Conservation (phyloP, 169 alveolate genomes). For the Cryptosporidium muris region DNA sequence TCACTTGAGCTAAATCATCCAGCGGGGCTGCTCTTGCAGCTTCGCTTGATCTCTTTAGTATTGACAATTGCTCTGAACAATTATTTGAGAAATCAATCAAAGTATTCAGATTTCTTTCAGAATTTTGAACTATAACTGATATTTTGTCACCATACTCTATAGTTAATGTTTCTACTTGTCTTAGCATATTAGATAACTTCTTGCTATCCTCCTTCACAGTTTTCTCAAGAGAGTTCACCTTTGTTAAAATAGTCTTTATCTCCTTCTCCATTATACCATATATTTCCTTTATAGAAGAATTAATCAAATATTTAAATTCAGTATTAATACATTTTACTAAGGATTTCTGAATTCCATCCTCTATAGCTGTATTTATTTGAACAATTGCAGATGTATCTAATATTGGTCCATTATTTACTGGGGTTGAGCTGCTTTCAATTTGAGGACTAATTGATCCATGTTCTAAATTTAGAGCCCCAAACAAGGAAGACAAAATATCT, state of each 20-base stretch:
- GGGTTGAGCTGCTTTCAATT: background rate
- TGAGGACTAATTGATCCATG: background rate
- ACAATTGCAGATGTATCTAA: background rate
- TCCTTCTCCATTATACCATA: constrained; percentile 9
- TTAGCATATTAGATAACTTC: background rate
- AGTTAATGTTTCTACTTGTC: constrained; percentile 11
- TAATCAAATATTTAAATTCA: constrained; percentile 5
- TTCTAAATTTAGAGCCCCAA: constrained; percentile 21
- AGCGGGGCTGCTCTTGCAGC: constrained; percentile 1
- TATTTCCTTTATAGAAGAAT: background rate
- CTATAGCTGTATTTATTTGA: background rate
- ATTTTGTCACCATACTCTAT: background rate
- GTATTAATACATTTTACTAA: background rate
- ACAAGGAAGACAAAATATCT: constrained; percentile 29
- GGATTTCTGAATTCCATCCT: constrained; percentile 1
- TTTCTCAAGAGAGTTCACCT: background rate
- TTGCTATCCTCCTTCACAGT: background rate
- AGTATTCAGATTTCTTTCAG: background rate
- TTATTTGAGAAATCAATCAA: background rate
- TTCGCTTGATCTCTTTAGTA: constrained; percentile 4
- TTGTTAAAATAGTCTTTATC: background rate
- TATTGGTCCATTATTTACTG: background rate
- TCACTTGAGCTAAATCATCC: constrained; percentile 29
- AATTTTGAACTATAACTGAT: background rate
- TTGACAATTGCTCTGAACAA: constrained; percentile 4